Evolutionary conservation across 495 filamentous ascomycete species (phyloP).

Genomic region (Elaphomyces granulatus): DNA sequence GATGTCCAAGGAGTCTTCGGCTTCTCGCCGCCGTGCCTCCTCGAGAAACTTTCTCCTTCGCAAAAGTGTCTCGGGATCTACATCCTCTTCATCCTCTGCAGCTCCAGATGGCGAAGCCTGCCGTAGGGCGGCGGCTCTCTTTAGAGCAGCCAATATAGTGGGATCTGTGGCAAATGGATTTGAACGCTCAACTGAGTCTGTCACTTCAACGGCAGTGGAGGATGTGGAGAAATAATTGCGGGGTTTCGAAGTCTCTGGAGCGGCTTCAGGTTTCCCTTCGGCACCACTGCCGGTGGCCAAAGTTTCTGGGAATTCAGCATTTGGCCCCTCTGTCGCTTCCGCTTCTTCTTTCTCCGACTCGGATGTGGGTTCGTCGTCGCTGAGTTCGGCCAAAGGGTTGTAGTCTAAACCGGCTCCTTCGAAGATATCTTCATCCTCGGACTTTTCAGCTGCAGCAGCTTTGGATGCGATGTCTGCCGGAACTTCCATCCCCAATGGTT

Average conservation of each 20-base stretch:
- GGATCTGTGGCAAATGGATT: constrained; percentile 54
- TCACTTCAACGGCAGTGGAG: constrained; percentile 11
- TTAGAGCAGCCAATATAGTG: constrained; percentile 66
- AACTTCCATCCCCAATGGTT: constrained; percentile 67
- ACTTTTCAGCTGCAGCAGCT: constrained; percentile 28
- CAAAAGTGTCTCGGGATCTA: constrained; percentile 38
- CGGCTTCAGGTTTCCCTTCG: background rate
- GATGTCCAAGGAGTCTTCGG: constrained; percentile 80
- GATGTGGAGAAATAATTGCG: constrained; percentile 30
- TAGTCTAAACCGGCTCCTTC: constrained; percentile 77
- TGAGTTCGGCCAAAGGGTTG: constrained; percentile 66
- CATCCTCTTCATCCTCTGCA: constrained; percentile 31
- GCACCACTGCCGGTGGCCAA: constrained; percentile 4
- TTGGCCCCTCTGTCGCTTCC: constrained; percentile 17
- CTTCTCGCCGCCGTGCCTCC: constrained; percentile 37
- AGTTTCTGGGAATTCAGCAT: constrained; percentile 7
- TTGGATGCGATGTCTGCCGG: constrained; percentile 37
- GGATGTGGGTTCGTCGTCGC: constrained; percentile 35
- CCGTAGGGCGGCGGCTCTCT: constrained; percentile 64
- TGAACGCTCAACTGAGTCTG: constrained; percentile 34
- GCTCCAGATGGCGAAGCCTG: constrained; percentile 28
- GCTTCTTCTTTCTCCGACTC: constrained; percentile 37
- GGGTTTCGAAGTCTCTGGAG: constrained; percentile 13
- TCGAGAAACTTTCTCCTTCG: constrained; percentile 63
- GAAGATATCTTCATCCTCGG: constrained; percentile 65